Evolutionary conservation across 2,329 filamentous ascomycete species (phyloP), one percentile per base, ranked within the genome.

Genomic region (Xylaria sp.): DNA sequence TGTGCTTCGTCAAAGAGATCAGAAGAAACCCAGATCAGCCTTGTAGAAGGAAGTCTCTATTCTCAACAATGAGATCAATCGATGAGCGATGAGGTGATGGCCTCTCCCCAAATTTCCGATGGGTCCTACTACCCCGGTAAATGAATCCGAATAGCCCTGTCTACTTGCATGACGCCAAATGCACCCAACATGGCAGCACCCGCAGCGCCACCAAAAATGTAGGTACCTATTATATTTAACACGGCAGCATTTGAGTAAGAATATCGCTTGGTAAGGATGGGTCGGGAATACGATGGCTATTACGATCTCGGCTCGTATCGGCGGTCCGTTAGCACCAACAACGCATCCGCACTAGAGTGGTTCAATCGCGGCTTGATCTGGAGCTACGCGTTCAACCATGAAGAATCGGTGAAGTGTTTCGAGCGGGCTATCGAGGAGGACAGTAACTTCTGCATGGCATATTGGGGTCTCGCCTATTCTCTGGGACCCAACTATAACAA

Each of bases 401-500:
- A 89, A 66, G 90, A 92, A 72, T 84, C 88, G 0, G 82, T 81
- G 4, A 76, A 76, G 40, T 91, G 89, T 75, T 91, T 91, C 68
- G 77, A 87, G 67, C 76, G 78, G 8, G 87, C 86, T n/a, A 81
- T 86, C 31, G 72, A 74, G 1, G 71, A 78, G 47, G 89, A 91
- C 63, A 63, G 76, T 0, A 64, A 73, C 2, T 90, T 85, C 59
- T 81, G 83, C 29, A 86, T 91, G 79, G 87, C 86, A 3, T 83
- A 89, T 68, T 91, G 89, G 88, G 89, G 89, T 0, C 75, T 90
- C 4, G 87, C 90, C 0, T 93, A 90, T 71, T 80, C 87, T 1
- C 76, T 90, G 0, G 91, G 90, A 0, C 90, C 91, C 3, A 93
- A 94, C 70, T 88, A 87, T 74, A 85, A 93, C 77, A 92, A 93